These are phyloP conservation scores for Sclerotinia spermophila DNA, from an alignment of 2,329 filamentous ascomycete genomes.

Conservation along the genomic window DNA sequence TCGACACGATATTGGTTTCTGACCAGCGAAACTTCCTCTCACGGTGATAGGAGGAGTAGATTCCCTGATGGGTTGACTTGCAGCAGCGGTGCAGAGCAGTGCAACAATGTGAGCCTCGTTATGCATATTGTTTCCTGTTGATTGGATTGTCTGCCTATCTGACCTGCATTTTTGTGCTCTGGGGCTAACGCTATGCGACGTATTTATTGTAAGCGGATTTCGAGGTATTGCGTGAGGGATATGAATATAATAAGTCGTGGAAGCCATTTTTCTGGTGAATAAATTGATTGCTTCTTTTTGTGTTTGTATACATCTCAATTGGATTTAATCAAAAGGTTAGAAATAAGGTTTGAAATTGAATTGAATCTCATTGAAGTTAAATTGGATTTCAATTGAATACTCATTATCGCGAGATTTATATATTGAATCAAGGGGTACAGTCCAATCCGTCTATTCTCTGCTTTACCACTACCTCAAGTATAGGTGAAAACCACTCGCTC, in stretches of 20 bases:
- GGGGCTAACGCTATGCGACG: neutral
- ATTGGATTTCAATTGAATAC: neutral
- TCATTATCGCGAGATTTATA: neutral
- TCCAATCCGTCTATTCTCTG: neutral
- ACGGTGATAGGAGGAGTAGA: neutral
- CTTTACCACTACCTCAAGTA: neutral
- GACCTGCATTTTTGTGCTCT: neutral
- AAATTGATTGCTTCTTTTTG: neutral
- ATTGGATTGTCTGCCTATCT: conserved; percentile 4
- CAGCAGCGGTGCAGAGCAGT: neutral
- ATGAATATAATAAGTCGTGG: neutral
- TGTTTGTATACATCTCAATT: neutral
- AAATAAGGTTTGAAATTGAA: neutral
- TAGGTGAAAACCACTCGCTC: neutral
- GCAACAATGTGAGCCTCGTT: neutral
- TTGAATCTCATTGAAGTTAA: neutral
- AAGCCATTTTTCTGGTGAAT: neutral
- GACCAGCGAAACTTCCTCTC: neutral
- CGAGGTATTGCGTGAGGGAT: neutral
- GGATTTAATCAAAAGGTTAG: neutral
- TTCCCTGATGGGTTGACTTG: neutral
- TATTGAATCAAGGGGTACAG: neutral
- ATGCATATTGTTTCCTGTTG: neutral
- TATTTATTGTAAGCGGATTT: neutral
- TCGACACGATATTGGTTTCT: neutral